Base-by-base conservation (phyloP, 805 yeast species). In the Wickerhamomyces kurtzmanii region DNA sequence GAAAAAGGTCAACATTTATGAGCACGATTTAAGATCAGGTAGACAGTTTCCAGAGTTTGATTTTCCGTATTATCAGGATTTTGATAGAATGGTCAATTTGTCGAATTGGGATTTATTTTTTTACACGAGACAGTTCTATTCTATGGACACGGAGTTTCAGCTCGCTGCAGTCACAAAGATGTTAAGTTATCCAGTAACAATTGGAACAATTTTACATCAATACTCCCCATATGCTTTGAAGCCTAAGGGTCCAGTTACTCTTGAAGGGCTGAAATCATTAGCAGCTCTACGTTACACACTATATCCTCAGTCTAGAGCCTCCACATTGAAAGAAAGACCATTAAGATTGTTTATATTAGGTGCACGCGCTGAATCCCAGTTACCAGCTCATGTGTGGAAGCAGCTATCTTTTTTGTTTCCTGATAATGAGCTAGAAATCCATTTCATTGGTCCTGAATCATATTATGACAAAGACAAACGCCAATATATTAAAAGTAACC, bases 101-200 rank as follows among this genome's bases (percentile, higher is more conserved):
- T 63, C 75, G 27, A 76, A 71, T 51, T 91, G 98, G 98, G 97
- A 91, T 55, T 64, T 91, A 8, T 89, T 74, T 46, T 79, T 91
- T 49, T 91, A 89, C 55, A 89, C 97, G 0, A 70, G 98, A 51
- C 80, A 80, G 43, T 91, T 84, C 52, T 79, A 75, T 44, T 89
- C 96, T 5, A 89, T 91, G 97, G 95, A 91, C 55, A 82, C 95
- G 5, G 96, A 87, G 54, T 89, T 84, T 60, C 93, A 89, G 54
- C 62, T 89, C 48, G 97, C 97, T 1, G 93, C 94, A 4, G 87
- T 86, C 19, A 85, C 97, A 12, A 91, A 91, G 52, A 82, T 89
- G 71, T 68, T 91, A 49, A 82, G 93, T 30, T 91, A 85, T 54
- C 98, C 98, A 24, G 57, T 84, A 34, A 86, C 98, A 4, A 78